These are phyloP conservation scores for Staphylotrichum longicolle DNA, from an alignment of 495 filamentous ascomycete species.

Conservation along the genomic window DNA sequence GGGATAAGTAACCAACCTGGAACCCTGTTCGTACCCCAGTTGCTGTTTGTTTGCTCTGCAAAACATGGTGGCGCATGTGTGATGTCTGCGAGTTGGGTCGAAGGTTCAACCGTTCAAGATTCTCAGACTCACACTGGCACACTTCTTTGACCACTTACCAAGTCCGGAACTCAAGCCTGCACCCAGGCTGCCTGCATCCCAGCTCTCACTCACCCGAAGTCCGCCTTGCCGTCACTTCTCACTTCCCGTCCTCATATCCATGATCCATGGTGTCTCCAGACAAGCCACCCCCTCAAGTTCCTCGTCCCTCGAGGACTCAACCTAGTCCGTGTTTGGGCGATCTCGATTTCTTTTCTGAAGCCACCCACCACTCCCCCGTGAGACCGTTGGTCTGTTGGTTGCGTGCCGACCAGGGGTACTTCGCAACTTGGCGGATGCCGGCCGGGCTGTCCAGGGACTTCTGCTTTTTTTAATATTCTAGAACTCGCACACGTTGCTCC, in stretches of 20 bases:
- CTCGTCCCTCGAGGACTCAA: not conserved
- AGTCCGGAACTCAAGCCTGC: not conserved
- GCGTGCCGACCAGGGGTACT: not conserved
- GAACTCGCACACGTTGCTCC: constrained; percentile 4
- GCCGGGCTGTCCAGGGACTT: not conserved
- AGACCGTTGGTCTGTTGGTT: constrained; percentile 11
- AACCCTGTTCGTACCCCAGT: not conserved
- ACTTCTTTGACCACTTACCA: too few relatives aligned
- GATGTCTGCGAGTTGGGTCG: constrained; percentile 1
- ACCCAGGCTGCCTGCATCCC: constrained; percentile 9
- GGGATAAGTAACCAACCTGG: not conserved
- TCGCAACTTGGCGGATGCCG: not conserved
- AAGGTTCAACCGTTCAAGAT: not conserved
- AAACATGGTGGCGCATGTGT: constrained; percentile 13
- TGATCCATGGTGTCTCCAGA: not conserved
- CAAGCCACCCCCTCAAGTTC: constrained; percentile 21
- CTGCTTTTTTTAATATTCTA: constrained; percentile 15
- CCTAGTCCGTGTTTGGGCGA: constrained; percentile 5
- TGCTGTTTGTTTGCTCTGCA: constrained; percentile 10
- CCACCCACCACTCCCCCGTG: constrained; percentile 9
- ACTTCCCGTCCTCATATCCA: not conserved
- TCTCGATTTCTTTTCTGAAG: constrained; percentile 19
- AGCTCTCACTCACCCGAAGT: not conserved
- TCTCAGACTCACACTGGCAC: too few relatives aligned
- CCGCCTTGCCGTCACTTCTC: constrained; percentile 10